Evolutionary conservation across 2,329 filamentous ascomycete genomes (phyloP), one percentile per base, ranked within the genome.

Genomic region (Daldinia sp.): DNA sequence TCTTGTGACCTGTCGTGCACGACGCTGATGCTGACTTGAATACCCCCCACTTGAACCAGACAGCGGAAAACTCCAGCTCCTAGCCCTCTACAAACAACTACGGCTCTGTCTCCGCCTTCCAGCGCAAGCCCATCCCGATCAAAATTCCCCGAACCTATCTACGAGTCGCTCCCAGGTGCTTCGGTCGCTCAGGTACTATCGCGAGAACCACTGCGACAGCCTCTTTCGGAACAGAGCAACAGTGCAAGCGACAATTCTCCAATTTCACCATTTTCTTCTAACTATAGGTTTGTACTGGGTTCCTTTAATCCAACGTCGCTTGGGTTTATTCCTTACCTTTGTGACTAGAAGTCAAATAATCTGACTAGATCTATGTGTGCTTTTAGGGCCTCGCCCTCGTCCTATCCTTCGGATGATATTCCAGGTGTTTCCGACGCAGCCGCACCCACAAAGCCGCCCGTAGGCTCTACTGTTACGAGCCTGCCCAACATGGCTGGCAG

Each of bases 401-500:
- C 74, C 23, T 72, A 71, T 60, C 67, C 77, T 75, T 79, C 85
- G 83, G 84, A 88, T 87, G 86, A 86, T 70, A 79, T 73, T 66
- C 81, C 80, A 80, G 83, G 79, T 77, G 78, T 80, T 63, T 82
- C 82, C 73, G 80, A 84, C 58, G 78, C 82, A 58, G 74, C 76
- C 69, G 74, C 84, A 76, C 82, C 74, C 73, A 79, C 79, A 55
- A 85, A 81, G 80, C 80, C 82, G 78, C 72, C 72, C 58, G 78
- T 78, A 79, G 81, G 80, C 79, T 77, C 79, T 71, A 76, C 79
- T 61, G 74, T 76, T 65, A 77, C 76, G 70, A 76, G 79, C 61
- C 80, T 77, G 70, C 76, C 82, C 67, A 79, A 79, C 70, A 87
- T 88, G 83, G 83, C 85, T 71, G 82, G 84, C 71, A 78, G 82